These are phyloP conservation scores for Pythium sp. DNA, from an alignment of 352 stramenopile genomes.

Conservation along the genomic window DNA sequence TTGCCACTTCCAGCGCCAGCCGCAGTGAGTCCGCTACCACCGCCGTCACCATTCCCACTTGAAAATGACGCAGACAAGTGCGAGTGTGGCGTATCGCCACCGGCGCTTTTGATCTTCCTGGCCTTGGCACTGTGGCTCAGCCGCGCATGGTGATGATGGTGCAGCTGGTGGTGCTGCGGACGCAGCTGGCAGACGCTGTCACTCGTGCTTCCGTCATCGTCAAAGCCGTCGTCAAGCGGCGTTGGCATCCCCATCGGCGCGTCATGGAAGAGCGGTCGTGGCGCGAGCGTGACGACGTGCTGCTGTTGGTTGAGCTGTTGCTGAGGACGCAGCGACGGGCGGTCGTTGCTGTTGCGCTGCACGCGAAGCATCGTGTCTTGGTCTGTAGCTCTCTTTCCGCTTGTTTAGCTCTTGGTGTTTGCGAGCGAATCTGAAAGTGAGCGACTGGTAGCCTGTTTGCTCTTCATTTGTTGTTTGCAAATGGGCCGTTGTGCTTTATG, in stretches of 20 bases:
- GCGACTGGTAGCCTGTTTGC: neutral
- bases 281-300: conserved; percentile 2
- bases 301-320: neutral
- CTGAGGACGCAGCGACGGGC: neutral
- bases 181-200: neutral
- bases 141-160: neutral
- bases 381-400: neutral
- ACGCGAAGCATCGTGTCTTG: conserved; percentile 3
- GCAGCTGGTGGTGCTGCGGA: neutral
- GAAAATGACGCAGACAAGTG: neutral
- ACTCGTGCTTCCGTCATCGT: too few relatives aligned
- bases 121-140: neutral
- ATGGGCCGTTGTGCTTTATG: neutral
- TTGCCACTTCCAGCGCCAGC: neutral
- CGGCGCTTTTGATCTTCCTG: conserved; percentile 5
- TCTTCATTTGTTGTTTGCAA: neutral
- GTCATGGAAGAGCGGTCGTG: neutral
- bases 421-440: conserved; percentile 1
- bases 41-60: neutral
- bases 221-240: neutral
- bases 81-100: too few relatives aligned
- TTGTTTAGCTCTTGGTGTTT: neutral
- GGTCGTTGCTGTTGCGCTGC: conserved; percentile 7
- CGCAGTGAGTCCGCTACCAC: neutral
- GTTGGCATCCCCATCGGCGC: neutral